Conservation (phyloP, 2,329 filamentous ascomycete genomes). For the Microdochium paspali region DNA sequence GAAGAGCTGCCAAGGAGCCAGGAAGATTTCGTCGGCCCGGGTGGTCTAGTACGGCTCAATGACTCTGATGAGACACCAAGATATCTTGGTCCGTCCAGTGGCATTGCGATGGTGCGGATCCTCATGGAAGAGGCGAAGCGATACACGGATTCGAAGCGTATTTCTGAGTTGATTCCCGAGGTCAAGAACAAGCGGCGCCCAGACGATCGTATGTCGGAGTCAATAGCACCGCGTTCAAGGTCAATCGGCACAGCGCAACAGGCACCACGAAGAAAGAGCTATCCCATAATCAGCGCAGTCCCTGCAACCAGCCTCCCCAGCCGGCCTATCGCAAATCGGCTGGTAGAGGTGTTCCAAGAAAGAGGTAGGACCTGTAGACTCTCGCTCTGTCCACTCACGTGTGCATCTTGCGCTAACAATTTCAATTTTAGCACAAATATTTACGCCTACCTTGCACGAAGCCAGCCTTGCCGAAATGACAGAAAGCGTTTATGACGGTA, state of each 20-base stretch:
- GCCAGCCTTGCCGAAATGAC: conserved; percentile 66
- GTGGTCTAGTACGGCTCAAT: conserved; percentile 74
- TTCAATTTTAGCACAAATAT: conserved; percentile 60
- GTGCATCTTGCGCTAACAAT: conserved; percentile 9
- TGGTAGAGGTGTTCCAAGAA: conserved; percentile 78
- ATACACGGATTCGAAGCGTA: conserved; percentile 82
- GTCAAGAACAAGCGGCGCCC: conserved; percentile 16
- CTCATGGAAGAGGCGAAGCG: conserved; percentile 96
- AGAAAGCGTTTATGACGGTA: conserved; percentile 70
- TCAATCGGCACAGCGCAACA: conserved; percentile 43
- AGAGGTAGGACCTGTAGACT: conserved; percentile 50
- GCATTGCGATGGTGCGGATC: conserved; percentile 87
- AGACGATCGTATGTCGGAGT: conserved; percentile 7
- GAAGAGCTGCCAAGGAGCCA: conserved; percentile 62
- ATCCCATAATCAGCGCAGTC: conserved; percentile 80
- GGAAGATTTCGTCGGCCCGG: conserved; percentile 80
- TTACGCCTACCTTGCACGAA: conserved; percentile 83
- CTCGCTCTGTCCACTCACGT: conserved; percentile 2
- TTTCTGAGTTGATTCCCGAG: conserved; percentile 84
- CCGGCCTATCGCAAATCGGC: conserved; percentile 61
- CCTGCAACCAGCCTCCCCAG: conserved; percentile 70
- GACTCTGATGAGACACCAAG: conserved; percentile 79
- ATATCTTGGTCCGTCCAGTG: conserved; percentile 88
- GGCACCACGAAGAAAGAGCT: conserved; percentile 66
- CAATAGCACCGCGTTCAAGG: conserved; percentile 48